Evolutionary conservation across 306 rosid genomes (phyloP).

Genomic region (Begonia masoniana): DNA sequence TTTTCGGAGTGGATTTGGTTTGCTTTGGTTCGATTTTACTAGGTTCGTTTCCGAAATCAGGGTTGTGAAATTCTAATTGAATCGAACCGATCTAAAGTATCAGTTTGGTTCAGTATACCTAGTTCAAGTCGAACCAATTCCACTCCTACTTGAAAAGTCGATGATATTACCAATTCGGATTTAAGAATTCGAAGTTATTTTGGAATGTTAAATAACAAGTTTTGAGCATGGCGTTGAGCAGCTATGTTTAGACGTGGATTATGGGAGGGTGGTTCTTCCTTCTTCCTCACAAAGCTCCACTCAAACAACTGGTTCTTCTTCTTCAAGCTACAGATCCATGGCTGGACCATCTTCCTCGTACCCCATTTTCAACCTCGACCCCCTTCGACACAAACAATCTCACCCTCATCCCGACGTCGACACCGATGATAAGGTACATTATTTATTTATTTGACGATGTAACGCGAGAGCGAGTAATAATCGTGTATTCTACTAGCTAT

Average conservation of each 20-base stretch:
- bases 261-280: conserved; percentile 25
- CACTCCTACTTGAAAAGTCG: background rate
- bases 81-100: too few relatives aligned
- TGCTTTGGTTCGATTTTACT: too few relatives aligned
- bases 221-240: conserved; percentile 1
- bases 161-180: too few relatives aligned
- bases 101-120: too few relatives aligned
- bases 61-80: too few relatives aligned
- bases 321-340: conserved; percentile 35
- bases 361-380: conserved; percentile 36
- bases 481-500: too few relatives aligned
- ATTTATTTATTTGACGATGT: too few relatives aligned
- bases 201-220: background rate
- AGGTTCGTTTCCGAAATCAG: too few relatives aligned
- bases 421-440: too few relatives aligned
- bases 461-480: too few relatives aligned
- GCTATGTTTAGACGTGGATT: conserved; percentile 56
- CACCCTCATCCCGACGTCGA: too few relatives aligned
- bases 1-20: too few relatives aligned
- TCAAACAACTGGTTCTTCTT: conserved; percentile 26
- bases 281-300: conserved; percentile 41
- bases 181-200: background rate
- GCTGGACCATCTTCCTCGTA: conserved; percentile 16
- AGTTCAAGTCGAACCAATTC: background rate
- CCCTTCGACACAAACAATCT: conserved; percentile 7